Conservation (phyloP, 257 asterid species). For the Eucommia ulmoides region DNA sequence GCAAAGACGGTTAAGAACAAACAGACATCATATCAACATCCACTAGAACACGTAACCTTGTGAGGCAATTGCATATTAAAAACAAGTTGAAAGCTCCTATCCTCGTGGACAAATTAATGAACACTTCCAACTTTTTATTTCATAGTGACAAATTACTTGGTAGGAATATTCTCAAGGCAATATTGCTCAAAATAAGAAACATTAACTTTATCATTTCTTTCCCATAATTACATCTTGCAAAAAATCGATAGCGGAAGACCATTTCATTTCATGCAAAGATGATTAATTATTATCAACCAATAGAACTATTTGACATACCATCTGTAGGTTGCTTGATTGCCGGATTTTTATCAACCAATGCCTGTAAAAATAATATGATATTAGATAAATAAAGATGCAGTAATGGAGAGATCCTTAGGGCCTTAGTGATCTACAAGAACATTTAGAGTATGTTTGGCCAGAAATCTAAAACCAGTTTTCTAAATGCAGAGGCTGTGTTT, state of each 20-base stretch:
- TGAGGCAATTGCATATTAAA: not conserved
- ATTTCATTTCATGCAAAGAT: not conserved
- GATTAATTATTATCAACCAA: not conserved
- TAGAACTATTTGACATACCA: constrained; percentile 27
- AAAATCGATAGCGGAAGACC: not conserved
- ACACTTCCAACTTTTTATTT: not conserved
- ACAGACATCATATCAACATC: constrained; percentile 10
- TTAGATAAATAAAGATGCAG: not conserved
- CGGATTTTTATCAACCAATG: constrained; percentile 64
- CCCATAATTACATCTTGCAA: not conserved
- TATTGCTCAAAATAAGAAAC: not conserved
- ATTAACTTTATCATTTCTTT: not conserved
- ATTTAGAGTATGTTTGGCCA: no score
- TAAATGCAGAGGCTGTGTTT: no score
- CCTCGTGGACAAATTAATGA: not conserved
- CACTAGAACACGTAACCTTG: not conserved
- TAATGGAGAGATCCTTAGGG: no score
- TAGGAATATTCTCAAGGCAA: not conserved
- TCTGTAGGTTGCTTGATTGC: constrained; percentile 39
- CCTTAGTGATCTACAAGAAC: no score
- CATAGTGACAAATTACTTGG: not conserved
- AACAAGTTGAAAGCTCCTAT: not conserved
- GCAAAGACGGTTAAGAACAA: constrained; percentile 3
- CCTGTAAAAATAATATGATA: constrained; percentile 31
- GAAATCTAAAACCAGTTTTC: no score